Percentiles rank a stretch among this genome's conserved stretches.
These are phyloP conservation scores for Penicillium decumbens DNA, from an alignment of 2,329 filamentous ascomycete species.

Conservation along the genomic window DNA sequence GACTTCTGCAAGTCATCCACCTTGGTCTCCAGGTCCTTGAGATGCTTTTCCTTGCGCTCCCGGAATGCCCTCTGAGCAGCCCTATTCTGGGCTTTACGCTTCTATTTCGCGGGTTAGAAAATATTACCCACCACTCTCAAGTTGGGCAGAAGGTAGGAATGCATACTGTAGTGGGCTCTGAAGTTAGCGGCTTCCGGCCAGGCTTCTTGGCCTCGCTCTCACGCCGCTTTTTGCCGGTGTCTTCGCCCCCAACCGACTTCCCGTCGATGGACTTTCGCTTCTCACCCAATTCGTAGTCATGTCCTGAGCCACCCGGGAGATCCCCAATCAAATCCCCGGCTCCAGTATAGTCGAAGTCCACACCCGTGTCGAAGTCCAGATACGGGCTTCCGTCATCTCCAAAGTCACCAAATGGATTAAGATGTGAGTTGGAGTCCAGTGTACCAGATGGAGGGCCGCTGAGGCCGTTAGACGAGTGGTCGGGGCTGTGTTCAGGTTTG, in stretches of 20 bases:
- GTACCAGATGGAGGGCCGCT: conserved; percentile 30
- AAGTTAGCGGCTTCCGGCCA: conserved; percentile 89
- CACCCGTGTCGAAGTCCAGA: conserved; percentile 74
- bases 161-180: conserved; percentile 91
- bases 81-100: conserved; percentile 82
- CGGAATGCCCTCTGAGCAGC: conserved; percentile 90
- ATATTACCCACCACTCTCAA: neutral
- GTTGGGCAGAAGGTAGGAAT: neutral
- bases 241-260: conserved; percentile 59
- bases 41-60: conserved; percentile 83
- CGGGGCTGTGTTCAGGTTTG: conserved; percentile 28
- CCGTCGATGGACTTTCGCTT: conserved; percentile 54
- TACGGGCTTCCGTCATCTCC: conserved; percentile 68
- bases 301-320: conserved; percentile 51
- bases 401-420: conserved; percentile 48
- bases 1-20: conserved; percentile 68
- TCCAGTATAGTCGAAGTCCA: conserved; percentile 65
- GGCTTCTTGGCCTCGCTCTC: conserved; percentile 91
- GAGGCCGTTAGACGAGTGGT: conserved; percentile 43
- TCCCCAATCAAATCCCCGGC: conserved; percentile 71
- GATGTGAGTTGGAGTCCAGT: conserved; percentile 35
- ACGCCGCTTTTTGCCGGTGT: conserved; percentile 61
- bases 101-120: conserved; percentile 33
- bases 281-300: conserved; percentile 54
- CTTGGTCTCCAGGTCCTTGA: conserved; percentile 51